phyloP scores from a whole-genome alignment of 805 yeast genomes.

The Lipomyces lipofer region DNA sequence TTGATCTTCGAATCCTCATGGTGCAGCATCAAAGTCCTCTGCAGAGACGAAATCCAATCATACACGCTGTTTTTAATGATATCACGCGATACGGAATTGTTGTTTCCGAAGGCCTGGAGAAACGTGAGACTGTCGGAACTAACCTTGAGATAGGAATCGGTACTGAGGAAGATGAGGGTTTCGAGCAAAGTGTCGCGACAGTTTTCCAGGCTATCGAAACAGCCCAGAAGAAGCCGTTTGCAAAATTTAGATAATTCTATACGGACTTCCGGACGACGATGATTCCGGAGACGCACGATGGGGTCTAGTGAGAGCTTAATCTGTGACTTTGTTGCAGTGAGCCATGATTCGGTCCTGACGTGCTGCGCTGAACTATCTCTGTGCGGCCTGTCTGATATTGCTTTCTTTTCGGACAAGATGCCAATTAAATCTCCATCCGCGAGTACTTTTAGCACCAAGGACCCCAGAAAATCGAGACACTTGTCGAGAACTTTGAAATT shows the following conservation, averaged over 20 bases:
- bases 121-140: slow-evolving; percentile 7
- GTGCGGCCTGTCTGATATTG: slow-evolving; percentile 8
- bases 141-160: slow-evolving; percentile 17
- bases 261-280: slow-evolving; percentile 42
- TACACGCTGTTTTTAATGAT: slow-evolving; percentile 28
- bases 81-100: slow-evolving; percentile 18
- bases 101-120: slow-evolving; percentile 11
- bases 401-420: no score
- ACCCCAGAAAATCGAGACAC: slow-evolving; percentile 28
- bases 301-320: slow-evolving; percentile 48
- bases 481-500: slow-evolving; percentile 31
- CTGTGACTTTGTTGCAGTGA: slow-evolving; percentile 55
- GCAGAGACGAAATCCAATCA: slow-evolving; percentile 38
- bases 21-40: slow-evolving; percentile 32
- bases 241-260: slow-evolving; percentile 40
- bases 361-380: no score
- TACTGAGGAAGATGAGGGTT: slow-evolving; percentile 36
- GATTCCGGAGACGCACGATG: slow-evolving; percentile 37
- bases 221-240: slow-evolving; percentile 38
- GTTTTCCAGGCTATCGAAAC: slow-evolving; percentile 42
- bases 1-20: slow-evolving; percentile 31
- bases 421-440: slow-evolving; percentile 13
- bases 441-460: slow-evolving; percentile 1
- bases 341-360: slow-evolving; percentile 53
- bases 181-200: slow-evolving; percentile 45